Base-by-base conservation (phyloP, 116 monocot genomes). In the Phalaenopsis hybrid region DNA sequence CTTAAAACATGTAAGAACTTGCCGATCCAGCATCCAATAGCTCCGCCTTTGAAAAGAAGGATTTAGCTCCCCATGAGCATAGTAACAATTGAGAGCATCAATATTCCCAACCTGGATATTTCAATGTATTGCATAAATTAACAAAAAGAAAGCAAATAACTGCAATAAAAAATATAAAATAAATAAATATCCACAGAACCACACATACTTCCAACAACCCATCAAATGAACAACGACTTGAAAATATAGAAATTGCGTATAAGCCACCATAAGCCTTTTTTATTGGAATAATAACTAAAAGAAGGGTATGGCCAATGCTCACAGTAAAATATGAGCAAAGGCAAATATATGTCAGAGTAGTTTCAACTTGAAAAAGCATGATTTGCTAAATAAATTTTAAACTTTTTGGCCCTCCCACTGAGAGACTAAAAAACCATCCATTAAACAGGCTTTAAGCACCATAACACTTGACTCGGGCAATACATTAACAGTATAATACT, bases 21-120 rank as follows among this genome's bases (percentile, higher is more conserved):
- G 94, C 97, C 83, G 91, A 75, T 98, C 90, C 75, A 98, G 89
- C 85, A 94, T 91, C 95, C 97, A 98, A 80, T 86, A 98, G 81
- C 84, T 86, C 49, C 97, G 81, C 79, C 93, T 98, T 52, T 92
- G 97, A 78, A 98, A 94, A 79, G 58, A 88, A 70, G 87, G 83
- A 84, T 98, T 89, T 85, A 86, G 81, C 63, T 93, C 94, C 70
- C 97, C 94, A 89, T 90, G 97, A 83, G 97, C 95, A 89, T 98
- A 98, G 69, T 94, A 98, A 75, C 97, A 98, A 87, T 87, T 98
- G 67, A 98, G 85, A 73, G 87, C 88, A 79, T 91, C 90, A 84
- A 85, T 82, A 87, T 89, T 91, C 17, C 83, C 89, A 77, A 98
- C 93, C 97, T 98, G 80, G 18, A 18, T 76, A 77, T 51, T 59